phyloP scores from a whole-genome alignment of 257 asterid species.

The Paulownia fortunei region DNA sequence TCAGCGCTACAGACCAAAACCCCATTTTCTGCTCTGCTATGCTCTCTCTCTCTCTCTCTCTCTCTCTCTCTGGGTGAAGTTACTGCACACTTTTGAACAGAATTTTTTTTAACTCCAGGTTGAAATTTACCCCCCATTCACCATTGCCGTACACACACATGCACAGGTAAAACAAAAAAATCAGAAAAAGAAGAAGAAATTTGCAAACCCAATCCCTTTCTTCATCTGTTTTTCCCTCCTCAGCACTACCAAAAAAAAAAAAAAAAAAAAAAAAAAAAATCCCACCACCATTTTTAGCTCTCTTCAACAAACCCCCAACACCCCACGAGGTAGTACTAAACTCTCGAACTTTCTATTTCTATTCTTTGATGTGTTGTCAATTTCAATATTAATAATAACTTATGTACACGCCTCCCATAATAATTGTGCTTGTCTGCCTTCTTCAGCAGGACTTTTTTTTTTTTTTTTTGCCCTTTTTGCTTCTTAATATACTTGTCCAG shows the following conservation, averaged over 20 bases:
- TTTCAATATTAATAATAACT: not conserved
- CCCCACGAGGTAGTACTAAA: not conserved
- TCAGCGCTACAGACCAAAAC: no score
- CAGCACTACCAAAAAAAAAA: no score
- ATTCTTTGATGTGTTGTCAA: not conserved
- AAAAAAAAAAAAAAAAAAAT: not conserved
- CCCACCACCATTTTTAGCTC: constrained; percentile 15
- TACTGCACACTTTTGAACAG: not conserved
- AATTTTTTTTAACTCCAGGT: not conserved
- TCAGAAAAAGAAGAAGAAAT: not conserved
- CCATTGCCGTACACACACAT: constrained; percentile 5
- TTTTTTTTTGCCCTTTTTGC: not conserved
- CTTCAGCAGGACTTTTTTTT: not conserved
- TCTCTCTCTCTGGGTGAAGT: not conserved
- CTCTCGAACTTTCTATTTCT: constrained; percentile 4
- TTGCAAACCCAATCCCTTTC: not conserved
- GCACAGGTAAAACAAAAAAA: not conserved
- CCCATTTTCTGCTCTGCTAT: not conserved
- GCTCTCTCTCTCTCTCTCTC: not conserved
- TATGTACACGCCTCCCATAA: not conserved
- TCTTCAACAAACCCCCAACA: not conserved
- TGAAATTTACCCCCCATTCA: not conserved
- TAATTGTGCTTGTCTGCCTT: not conserved
- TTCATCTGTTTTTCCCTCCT: not conserved
- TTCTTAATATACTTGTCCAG: not conserved